Percentiles rank a stretch among this genome's conserved stretches.
phyloP scores from a whole-genome alignment of 306 rosid species.

The Prunus salicina region DNA sequence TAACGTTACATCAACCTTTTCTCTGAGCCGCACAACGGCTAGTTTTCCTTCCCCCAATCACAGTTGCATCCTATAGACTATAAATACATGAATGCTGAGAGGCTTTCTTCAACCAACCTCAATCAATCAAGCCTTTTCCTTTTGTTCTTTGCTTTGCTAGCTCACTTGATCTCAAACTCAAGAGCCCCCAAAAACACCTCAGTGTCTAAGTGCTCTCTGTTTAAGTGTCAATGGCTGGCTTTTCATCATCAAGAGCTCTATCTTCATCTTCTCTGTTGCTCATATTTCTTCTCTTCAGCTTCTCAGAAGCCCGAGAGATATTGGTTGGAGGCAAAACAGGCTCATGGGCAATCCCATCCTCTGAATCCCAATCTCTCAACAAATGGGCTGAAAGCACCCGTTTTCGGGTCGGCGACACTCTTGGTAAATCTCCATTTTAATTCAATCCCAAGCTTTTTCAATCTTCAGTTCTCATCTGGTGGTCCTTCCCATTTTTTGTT shows the following conservation, averaged over 20 bases:
- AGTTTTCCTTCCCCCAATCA: constrained; percentile 26
- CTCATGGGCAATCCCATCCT: constrained; percentile 80
- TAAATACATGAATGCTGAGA: constrained; percentile 29
- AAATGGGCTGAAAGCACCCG: constrained; percentile 73
- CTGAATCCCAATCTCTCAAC: constrained; percentile 63
- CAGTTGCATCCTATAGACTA: not conserved
- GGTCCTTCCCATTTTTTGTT: not conserved
- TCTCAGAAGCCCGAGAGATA: constrained; percentile 61
- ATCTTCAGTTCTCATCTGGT: not conserved
- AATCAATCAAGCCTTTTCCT: not conserved
- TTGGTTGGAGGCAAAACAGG: constrained; percentile 66
- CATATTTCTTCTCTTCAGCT: constrained; percentile 38
- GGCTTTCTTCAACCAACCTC: not conserved
- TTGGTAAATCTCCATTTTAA: constrained; percentile 37
- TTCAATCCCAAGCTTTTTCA: no score
- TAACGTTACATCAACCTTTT: not conserved
- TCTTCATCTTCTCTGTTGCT: constrained; percentile 30
- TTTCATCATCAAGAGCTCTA: constrained; percentile 24
- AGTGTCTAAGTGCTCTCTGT: not conserved
- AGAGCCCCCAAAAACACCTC: not conserved
- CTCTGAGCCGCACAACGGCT: constrained; percentile 62
- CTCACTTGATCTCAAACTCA: not conserved
- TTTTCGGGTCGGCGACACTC: constrained; percentile 61
- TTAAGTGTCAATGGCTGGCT: constrained; percentile 41
- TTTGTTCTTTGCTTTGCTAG: not conserved